Percentiles rank a stretch among this genome's conserved stretches.
These are phyloP conservation scores for Ophiostoma australiae DNA, from an alignment of 2,329 filamentous ascomycete species.

Conservation along the genomic window DNA sequence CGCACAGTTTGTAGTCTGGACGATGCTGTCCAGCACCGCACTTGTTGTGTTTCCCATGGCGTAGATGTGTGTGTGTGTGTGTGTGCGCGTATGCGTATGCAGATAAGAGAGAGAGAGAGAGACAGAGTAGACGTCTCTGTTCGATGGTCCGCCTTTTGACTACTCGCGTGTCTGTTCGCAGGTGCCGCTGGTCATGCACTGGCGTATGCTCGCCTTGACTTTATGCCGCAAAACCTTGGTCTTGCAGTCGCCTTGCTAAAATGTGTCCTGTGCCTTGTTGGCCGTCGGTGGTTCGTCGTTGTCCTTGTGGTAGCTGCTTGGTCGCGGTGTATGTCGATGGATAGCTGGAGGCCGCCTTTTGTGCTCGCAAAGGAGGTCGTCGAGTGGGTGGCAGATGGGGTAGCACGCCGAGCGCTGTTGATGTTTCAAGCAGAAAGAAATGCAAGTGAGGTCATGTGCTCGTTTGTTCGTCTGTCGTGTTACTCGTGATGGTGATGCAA, in stretches of 20 bases:
- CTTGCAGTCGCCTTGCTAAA: background rate
- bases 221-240: background rate
- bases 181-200: background rate
- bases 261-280: background rate
- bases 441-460: background rate
- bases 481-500: background rate
- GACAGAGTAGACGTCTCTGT: background rate
- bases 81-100: background rate
- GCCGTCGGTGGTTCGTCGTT: background rate
- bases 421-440: background rate
- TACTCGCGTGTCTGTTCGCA: background rate
- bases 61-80: slow-evolving; percentile 15
- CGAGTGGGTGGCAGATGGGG: background rate
- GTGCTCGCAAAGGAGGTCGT: background rate
- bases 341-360: slow-evolving; percentile 10
- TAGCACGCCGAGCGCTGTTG: background rate
- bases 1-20: slow-evolving; percentile 91
- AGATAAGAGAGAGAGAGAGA: background rate
- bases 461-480: slow-evolving; percentile 3
- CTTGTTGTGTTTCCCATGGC: slow-evolving; percentile 65
- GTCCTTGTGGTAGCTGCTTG: background rate
- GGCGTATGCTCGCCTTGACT: background rate
- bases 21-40: slow-evolving; percentile 86
- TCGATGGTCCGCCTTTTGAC: slow-evolving; percentile 3
- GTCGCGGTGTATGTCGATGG: background rate